Conservation (phyloP, 805 yeast genomes). For the Ogataea siamensis region DNA sequence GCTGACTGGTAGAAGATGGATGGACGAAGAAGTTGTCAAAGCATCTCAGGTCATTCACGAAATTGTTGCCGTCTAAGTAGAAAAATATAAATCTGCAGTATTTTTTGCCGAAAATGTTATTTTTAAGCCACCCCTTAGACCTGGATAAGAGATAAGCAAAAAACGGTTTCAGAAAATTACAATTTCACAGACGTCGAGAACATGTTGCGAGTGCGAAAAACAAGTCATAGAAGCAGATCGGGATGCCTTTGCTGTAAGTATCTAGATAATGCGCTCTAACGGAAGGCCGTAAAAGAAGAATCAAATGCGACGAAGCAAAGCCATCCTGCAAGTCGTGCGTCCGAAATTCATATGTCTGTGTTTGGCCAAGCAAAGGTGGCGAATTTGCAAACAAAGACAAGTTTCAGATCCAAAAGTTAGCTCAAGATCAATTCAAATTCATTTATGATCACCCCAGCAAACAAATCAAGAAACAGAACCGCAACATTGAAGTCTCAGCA, state of each 20-base stretch:
- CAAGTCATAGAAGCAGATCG: too few relatives aligned
- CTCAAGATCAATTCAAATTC: slow-evolving; percentile 11
- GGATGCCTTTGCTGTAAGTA: neutral
- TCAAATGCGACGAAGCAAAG: slow-evolving; percentile 26
- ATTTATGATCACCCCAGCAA: too few relatives aligned
- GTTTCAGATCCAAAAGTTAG: slow-evolving; percentile 19
- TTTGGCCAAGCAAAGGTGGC: slow-evolving; percentile 14
- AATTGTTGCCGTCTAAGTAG: neutral
- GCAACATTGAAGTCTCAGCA: neutral
- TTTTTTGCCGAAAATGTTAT: neutral
- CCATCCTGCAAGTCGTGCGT: slow-evolving; percentile 22
- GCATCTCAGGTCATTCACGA: neutral
- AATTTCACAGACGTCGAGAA: too few relatives aligned
- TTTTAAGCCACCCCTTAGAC: too few relatives aligned
- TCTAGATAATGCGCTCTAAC: neutral
- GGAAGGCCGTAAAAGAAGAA: slow-evolving; percentile 24
- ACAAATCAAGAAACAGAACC: too few relatives aligned
- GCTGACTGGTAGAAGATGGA: slow-evolving; percentile 43
- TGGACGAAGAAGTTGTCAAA: slow-evolving; percentile 11
- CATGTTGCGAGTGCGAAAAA: too few relatives aligned
- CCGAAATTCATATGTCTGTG: slow-evolving; percentile 13
- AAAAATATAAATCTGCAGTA: too few relatives aligned
- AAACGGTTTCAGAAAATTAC: too few relatives aligned
- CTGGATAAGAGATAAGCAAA: too few relatives aligned
- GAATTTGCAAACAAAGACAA: slow-evolving; percentile 14